Conservation (phyloP, 2,329 filamentous ascomycete species). For the Raffaelea albimanens region DNA sequence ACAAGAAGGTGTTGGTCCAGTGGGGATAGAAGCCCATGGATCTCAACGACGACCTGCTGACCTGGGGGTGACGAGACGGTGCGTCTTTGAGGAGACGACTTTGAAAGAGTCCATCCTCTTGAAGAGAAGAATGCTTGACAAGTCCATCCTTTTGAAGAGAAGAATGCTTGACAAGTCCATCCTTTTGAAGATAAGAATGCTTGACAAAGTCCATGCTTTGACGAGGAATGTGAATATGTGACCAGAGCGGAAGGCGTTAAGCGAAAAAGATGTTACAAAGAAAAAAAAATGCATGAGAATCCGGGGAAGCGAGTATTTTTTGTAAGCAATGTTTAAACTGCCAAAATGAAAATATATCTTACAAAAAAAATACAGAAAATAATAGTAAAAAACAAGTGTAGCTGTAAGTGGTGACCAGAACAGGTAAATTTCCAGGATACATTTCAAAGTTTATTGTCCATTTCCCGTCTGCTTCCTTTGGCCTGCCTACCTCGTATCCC, state of each 20-base stretch:
- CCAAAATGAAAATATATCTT: too few species aligned
- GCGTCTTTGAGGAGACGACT: too few species aligned
- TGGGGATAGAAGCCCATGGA: conserved; percentile 39
- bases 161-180: background rate
- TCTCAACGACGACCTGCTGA: too few species aligned
- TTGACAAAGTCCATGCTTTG: background rate
- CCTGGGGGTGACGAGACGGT: too few species aligned
- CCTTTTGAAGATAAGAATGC: background rate
- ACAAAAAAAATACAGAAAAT: too few species aligned
- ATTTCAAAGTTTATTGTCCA: too few species aligned
- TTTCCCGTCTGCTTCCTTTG: too few species aligned
- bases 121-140: background rate
- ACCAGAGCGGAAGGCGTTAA: background rate
- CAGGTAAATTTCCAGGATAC: too few species aligned
- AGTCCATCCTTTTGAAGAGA: too few species aligned
- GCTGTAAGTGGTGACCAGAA: too few species aligned
- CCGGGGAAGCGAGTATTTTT: background rate
- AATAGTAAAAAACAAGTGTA: too few species aligned
- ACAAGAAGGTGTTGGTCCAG: conserved; percentile 52
- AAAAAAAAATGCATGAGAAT: background rate
- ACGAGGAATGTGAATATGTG: background rate
- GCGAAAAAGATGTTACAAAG: background rate
- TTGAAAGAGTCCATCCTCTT: background rate
- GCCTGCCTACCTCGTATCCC: conserved; percentile 13
- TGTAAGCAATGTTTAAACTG: background rate